Conservation (phyloP, 2,329 filamentous ascomycete species). For the Acrodontium crateriforme region DNA sequence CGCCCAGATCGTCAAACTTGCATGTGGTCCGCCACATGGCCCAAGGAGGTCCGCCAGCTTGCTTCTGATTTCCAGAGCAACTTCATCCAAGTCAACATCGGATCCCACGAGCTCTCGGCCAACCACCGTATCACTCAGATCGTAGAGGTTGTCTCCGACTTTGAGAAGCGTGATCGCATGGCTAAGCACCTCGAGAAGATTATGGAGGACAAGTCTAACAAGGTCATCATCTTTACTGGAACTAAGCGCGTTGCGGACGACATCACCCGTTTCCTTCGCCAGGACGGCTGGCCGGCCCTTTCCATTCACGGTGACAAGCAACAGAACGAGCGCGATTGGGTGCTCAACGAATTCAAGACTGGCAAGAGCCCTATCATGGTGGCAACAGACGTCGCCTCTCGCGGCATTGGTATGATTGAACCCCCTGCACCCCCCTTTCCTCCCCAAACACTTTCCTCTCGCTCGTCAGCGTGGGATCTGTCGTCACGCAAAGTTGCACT, state of each 20-base stretch:
- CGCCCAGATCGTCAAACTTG: slow-evolving; percentile 96
- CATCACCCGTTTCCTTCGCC: slow-evolving; percentile 91
- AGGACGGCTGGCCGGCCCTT: slow-evolving; percentile 93
- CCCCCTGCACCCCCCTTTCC: slow-evolving; percentile 31
- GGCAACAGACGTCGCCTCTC: slow-evolving; percentile 97
- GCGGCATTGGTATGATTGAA: slow-evolving; percentile 99
- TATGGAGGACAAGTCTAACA: slow-evolving; percentile 93
- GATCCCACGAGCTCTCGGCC: slow-evolving; percentile 87
- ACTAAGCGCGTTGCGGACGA: slow-evolving; percentile 90
- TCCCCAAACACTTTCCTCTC: slow-evolving; percentile 18
- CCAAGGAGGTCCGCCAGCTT: slow-evolving; percentile 90
- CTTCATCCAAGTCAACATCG: slow-evolving; percentile 98
- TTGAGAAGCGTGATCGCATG: slow-evolving; percentile 96
- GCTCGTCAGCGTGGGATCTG: slow-evolving; percentile 47
- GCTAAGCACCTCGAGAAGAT: slow-evolving; percentile 95
- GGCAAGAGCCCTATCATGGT: slow-evolving; percentile 99
- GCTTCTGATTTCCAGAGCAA: slow-evolving; percentile 83
- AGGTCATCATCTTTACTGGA: slow-evolving; percentile 82
- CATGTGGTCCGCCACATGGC: slow-evolving; percentile 99
- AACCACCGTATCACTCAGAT: slow-evolving; percentile 98
- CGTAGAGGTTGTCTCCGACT: slow-evolving; percentile 88
- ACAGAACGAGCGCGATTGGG: slow-evolving; percentile 99
- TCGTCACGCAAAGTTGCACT: slow-evolving; percentile 67
- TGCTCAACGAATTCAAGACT: slow-evolving; percentile 98
- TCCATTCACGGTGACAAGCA: slow-evolving; percentile 99